phyloP scores from a whole-genome alignment of 257 asterid species.

The Striga asiatica region DNA sequence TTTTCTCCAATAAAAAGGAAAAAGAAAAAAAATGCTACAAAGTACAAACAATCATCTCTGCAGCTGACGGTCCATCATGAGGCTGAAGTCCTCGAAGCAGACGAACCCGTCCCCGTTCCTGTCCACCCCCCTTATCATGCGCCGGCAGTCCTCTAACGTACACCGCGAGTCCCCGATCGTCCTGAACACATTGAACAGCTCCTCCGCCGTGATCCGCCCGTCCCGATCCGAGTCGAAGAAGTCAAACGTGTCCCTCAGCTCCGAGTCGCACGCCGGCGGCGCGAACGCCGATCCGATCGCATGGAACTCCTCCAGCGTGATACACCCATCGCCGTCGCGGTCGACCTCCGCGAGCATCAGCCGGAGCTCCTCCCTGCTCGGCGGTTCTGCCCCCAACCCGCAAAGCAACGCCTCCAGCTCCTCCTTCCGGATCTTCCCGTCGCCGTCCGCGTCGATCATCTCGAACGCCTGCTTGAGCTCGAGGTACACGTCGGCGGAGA shows the following conservation, averaged over 20 bases:
- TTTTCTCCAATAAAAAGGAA: not conserved
- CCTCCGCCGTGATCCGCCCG: constrained; percentile 80
- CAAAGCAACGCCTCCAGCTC: constrained; percentile 42
- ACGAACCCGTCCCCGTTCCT: constrained; percentile 81
- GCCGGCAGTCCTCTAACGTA: constrained; percentile 84
- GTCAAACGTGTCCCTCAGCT: constrained; percentile 52
- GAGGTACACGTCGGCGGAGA: constrained; percentile 21
- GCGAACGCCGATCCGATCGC: constrained; percentile 50
- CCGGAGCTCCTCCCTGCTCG: constrained; percentile 39
- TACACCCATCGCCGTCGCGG: constrained; percentile 62
- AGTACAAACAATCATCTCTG: constrained; percentile 22
- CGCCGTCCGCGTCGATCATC: constrained; percentile 63
- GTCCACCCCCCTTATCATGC: constrained; percentile 71
- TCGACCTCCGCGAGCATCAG: constrained; percentile 57
- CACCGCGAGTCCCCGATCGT: constrained; percentile 60
- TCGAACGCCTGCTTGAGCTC: constrained; percentile 56
- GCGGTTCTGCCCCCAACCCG: constrained; percentile 49
- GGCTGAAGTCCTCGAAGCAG: constrained; percentile 71
- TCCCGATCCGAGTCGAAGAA: constrained; percentile 77
- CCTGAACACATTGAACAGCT: constrained; percentile 42
- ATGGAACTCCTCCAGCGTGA: constrained; percentile 44
- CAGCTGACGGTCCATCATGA: constrained; percentile 61
- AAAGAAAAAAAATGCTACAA: not conserved
- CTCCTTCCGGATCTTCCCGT: constrained; percentile 47
- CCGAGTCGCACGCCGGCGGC: constrained; percentile 40